A percentile compares a stretch with the other conserved stretches of the same genome.
Evolutionary conservation across 768 basidiomycete species (phyloP).

Genomic region (Russula dissimulans): DNA sequence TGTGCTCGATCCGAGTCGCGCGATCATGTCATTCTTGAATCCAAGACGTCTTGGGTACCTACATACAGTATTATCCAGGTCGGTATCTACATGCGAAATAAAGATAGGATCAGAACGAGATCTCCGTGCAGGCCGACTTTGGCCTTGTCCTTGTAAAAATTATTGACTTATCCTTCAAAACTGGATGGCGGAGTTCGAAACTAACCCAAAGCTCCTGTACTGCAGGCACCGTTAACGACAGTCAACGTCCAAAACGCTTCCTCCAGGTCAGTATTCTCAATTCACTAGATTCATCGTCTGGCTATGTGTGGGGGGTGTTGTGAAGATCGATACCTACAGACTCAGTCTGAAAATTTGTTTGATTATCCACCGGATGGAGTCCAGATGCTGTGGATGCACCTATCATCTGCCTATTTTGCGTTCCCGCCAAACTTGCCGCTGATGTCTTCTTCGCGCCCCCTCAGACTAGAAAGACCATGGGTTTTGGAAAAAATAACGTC

Average conservation of each 20-base stretch:
- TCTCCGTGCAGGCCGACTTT: too few species aligned
- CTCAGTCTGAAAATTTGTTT: neutral
- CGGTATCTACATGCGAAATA: too few species aligned
- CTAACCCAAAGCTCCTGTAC: constrained; percentile 4
- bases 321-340: neutral
- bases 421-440: constrained; percentile 14
- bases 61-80: too few species aligned
- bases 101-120: too few species aligned
- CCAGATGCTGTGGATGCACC: constrained; percentile 2
- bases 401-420: neutral
- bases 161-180: neutral
- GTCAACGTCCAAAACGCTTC: constrained; percentile 26
- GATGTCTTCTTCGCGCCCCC: constrained; percentile 12
- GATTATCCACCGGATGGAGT: constrained; percentile 19
- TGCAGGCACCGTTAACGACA: neutral
- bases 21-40: too few species aligned
- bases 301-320: neutral
- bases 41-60: too few species aligned
- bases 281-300: neutral
- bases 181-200: constrained; percentile 12
- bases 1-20: too few species aligned
- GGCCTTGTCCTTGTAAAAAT: too few species aligned
- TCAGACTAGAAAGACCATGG: constrained; percentile 49
- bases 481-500: constrained; percentile 79
- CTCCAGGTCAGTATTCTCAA: constrained; percentile 29